phyloP scores from a whole-genome alignment of 495 filamentous ascomycete species.

The Evansstolkia leycettana region DNA sequence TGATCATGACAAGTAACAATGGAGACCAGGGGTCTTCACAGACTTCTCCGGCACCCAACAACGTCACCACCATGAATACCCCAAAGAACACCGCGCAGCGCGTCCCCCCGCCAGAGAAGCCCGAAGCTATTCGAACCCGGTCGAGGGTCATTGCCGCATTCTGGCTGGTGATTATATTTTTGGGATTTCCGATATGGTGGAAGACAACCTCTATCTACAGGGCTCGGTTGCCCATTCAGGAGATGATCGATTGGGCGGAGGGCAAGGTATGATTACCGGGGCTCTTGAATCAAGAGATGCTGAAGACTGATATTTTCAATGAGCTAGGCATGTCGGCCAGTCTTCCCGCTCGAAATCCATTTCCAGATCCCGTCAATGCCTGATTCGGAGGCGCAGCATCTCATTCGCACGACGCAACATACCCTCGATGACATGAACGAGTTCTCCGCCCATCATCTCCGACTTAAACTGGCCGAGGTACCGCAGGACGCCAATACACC shows the following conservation, averaged over 20 bases:
- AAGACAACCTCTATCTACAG: conserved; percentile 92
- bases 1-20: conserved; percentile 25
- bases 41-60: conserved; percentile 7
- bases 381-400: conserved; percentile 57
- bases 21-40: conserved; percentile 27
- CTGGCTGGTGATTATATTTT: conserved; percentile 72
- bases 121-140: conserved; percentile 53
- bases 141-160: conserved; percentile 73
- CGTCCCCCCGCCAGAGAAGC: conserved; percentile 62
- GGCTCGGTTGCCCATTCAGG: conserved; percentile 66
- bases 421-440: conserved; percentile 83
- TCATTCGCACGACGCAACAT: conserved; percentile 78
- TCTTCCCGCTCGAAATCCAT: conserved; percentile 74
- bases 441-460: conserved; percentile 81
- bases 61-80: conserved; percentile 4
- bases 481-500: conserved; percentile 17
- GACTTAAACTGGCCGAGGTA: conserved; percentile 52
- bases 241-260: conserved; percentile 89
- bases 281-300: conserved; percentile 2
- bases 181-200: conserved; percentile 94
- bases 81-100: conserved; percentile 17
- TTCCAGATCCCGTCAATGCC: conserved; percentile 60
- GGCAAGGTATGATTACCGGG: conserved; percentile 52
- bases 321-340: conserved; percentile 66
- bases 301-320: conserved; percentile 5